Conservation (phyloP, 2,329 filamentous ascomycete genomes). For the Colletotrichum eremochloae region DNA sequence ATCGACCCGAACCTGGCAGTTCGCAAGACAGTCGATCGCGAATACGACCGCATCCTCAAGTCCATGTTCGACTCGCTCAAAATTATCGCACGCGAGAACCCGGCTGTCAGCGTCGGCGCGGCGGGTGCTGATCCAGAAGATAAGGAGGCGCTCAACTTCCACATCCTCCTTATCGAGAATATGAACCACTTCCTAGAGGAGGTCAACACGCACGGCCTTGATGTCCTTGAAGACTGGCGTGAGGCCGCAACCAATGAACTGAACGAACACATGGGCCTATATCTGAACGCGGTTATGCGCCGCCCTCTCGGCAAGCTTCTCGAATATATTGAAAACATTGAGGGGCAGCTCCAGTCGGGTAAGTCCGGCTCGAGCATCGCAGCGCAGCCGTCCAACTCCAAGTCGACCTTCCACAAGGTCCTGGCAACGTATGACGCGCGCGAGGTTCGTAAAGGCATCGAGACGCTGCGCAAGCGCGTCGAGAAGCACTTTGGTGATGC, state of each 20-base stretch:
- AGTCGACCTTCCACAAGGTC: constrained; percentile 87
- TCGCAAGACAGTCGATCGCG: constrained; percentile 83
- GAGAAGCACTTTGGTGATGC: constrained; percentile 98
- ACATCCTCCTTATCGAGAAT: constrained; percentile 97
- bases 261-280: constrained; percentile 87
- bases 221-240: constrained; percentile 86
- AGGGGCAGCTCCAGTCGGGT: constrained; percentile 75
- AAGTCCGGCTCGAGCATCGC: constrained; percentile 76
- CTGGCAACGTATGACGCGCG: constrained; percentile 84
- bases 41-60: constrained; percentile 90
- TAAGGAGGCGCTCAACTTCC: constrained; percentile 96
- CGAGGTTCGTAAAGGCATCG: constrained; percentile 90
- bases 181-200: constrained; percentile 98
- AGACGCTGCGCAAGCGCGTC: constrained; percentile 88
- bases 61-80: constrained; percentile 98
- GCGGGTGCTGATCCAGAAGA: constrained; percentile 77
- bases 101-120: constrained; percentile 58
- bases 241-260: constrained; percentile 83
- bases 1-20: constrained; percentile 71
- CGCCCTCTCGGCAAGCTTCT: constrained; percentile 90
- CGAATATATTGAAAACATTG: constrained; percentile 91
- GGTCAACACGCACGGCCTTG: constrained; percentile 80
- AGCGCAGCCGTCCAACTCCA: constrained; percentile 84
- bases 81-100: constrained; percentile 86
- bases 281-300: constrained; percentile 89